phyloP scores from a whole-genome alignment of 352 stramenopile genomes.

The Thalassiosira livingstoniorum region DNA sequence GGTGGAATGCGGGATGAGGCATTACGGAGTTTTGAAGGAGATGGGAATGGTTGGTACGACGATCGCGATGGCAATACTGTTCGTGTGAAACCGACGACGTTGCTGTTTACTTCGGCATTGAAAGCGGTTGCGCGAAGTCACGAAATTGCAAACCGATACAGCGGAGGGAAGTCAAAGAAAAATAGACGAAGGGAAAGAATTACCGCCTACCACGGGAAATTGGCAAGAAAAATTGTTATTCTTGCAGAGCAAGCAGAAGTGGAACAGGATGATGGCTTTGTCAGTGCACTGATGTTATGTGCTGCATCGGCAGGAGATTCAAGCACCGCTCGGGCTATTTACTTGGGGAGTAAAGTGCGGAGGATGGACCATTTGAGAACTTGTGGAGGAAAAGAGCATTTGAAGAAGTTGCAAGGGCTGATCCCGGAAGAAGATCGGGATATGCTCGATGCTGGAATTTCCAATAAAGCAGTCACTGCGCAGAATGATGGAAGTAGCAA shows the following conservation, averaged over 20 bases:
- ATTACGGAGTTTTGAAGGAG: constrained; percentile 46
- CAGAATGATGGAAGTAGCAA: not conserved
- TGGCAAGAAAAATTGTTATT: constrained; percentile 79
- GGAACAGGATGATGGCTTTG: constrained; percentile 83
- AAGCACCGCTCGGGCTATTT: constrained; percentile 81
- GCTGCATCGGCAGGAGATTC: constrained; percentile 78
- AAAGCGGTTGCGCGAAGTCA: constrained; percentile 76
- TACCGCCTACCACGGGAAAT: constrained; percentile 76
- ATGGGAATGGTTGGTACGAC: constrained; percentile 61
- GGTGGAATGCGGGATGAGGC: constrained; percentile 12
- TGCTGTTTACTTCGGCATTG: constrained; percentile 81
- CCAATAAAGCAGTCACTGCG: not conserved
- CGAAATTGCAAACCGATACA: constrained; percentile 71
- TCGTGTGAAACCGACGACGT: constrained; percentile 80
- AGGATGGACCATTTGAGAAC: constrained; percentile 81
- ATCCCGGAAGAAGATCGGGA: constrained; percentile 43
- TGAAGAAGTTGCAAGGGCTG: constrained; percentile 65
- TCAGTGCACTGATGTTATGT: constrained; percentile 80
- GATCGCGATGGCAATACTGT: constrained; percentile 58
- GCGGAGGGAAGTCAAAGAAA: constrained; percentile 67
- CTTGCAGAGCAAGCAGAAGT: constrained; percentile 81
- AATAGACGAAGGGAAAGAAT: constrained; percentile 73
- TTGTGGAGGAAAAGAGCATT: constrained; percentile 76
- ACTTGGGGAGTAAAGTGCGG: constrained; percentile 75
- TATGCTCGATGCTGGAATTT: constrained; percentile 28